Evolutionary conservation across 495 filamentous ascomycete genomes (phyloP), one percentile per base, ranked within the genome.

Genomic region (Aspergillus bertholletiae): DNA sequence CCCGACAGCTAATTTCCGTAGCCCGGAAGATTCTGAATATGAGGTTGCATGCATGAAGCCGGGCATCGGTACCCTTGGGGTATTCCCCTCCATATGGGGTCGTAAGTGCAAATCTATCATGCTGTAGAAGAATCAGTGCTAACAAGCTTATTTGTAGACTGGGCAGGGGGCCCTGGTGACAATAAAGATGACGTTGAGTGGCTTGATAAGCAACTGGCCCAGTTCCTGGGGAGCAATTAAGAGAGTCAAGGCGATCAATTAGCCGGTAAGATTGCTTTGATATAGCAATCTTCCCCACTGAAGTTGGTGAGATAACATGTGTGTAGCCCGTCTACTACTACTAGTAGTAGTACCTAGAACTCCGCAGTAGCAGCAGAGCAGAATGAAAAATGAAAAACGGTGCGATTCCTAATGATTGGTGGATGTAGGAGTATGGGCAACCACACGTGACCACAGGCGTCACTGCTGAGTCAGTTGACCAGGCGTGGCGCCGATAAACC

Each of bases 71-170:
- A 73, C 78, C 51, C 66, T 85, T 46, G 70, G 71, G 13, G 56
- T 76, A 1, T 82, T 87, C 52, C 84, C 84, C 18, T 83, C 80
- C 0, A 81, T 89, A 21, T 89, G 84, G 84, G 87, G 87, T 1
- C 86, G 88, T 74, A 60, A 74, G 73, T 69, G 74, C 71, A 58
- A 40, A 54, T 20, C 13, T n/a, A 9, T 9, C n/a, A 18, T 17
- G 9, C 2, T 4, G 3, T 17, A 8, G 21, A 2, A 7, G 7
- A 21, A 23, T 20, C 21, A 3, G 26, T 17, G 47, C 61, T 74
- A 37, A 69, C 39, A n/a, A 12, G 6, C 12, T 17, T 13, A 21
- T 3, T 28, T 15, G 3, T 21, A 73, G 72, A 75, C 44, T 80
- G 74, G 82, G 84, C 83, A 23, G 82, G 83, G 54, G 86, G 86